phyloP scores from a whole-genome alignment of 306 rosid genomes.

The Sphenostylis stenocarpa region DNA sequence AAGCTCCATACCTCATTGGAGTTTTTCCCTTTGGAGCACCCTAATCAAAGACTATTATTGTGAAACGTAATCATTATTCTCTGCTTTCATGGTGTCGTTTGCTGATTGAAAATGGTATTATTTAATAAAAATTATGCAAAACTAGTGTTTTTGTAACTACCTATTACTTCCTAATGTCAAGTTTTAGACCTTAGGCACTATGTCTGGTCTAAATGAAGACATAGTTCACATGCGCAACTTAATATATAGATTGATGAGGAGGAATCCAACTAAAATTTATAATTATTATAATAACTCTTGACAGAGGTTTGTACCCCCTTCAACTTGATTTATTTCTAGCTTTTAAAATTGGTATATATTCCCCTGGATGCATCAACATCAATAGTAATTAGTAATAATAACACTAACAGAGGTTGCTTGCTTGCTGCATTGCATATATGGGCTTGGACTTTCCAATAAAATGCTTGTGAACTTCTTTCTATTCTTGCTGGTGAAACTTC shows the following conservation, averaged over 20 bases:
- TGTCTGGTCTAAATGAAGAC: conserved; percentile 10
- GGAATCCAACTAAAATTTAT: neutral
- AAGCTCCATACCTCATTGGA: conserved; percentile 18
- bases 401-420: neutral
- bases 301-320: neutral
- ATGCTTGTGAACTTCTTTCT: conserved; percentile 5
- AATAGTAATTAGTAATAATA: neutral
- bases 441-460: neutral
- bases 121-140: neutral
- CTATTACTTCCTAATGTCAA: neutral
- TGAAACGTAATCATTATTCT: conserved; percentile 1
- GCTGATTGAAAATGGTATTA: neutral
- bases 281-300: neutral
- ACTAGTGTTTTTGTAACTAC: neutral
- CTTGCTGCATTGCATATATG: neutral
- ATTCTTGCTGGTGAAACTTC: neutral
- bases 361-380: neutral
- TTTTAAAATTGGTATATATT: conserved; percentile 1
- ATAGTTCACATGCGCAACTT: neutral
- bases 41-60: conserved; percentile 23
- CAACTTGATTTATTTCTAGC: neutral
- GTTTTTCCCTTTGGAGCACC: neutral
- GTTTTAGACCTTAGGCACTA: conserved; percentile 3
- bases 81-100: conserved; percentile 20
- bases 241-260: neutral